Percentiles rank a stretch among this genome's conserved stretches.
phyloP scores from a whole-genome alignment of 2,329 filamentous ascomycete species.

The Cladobotryum protrusum region DNA sequence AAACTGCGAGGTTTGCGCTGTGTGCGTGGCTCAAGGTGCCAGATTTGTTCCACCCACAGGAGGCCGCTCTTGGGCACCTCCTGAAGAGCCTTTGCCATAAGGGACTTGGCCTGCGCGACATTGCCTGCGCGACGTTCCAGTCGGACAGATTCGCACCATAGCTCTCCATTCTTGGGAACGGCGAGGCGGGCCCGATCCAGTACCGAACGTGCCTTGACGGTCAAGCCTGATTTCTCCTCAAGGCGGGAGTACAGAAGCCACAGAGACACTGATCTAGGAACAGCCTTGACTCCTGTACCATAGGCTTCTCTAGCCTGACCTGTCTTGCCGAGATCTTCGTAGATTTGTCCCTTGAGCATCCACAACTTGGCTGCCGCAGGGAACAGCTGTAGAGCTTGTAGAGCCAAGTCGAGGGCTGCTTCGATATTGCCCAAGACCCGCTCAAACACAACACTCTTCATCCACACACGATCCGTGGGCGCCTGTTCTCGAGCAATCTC shows the following conservation, averaged over 20 bases:
- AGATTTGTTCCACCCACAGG: slow-evolving; percentile 91
- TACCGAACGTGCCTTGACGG: slow-evolving; percentile 88
- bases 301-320: slow-evolving; percentile 88
- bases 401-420: slow-evolving; percentile 77
- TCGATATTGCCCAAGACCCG: slow-evolving; percentile 74
- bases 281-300: slow-evolving; percentile 78
- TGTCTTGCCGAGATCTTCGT: slow-evolving; percentile 73
- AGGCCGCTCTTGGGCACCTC: slow-evolving; percentile 83
- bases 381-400: slow-evolving; percentile 80
- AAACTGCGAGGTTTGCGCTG: slow-evolving; percentile 86
- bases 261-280: slow-evolving; percentile 73
- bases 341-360: slow-evolving; percentile 99
- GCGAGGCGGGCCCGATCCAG: slow-evolving; percentile 87
- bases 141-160: slow-evolving; percentile 92
- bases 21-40: slow-evolving; percentile 84
- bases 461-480: slow-evolving; percentile 93
- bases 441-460: slow-evolving; percentile 92
- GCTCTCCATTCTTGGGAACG: slow-evolving; percentile 72
- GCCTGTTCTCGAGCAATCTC: slow-evolving; percentile 79
- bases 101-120: slow-evolving; percentile 72
- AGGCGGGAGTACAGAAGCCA: slow-evolving; percentile 86
- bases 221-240: slow-evolving; percentile 75
- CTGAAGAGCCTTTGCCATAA: slow-evolving; percentile 91
- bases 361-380: slow-evolving; percentile 82
- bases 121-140: slow-evolving; percentile 87